A percentile compares a stretch with the other conserved stretches of the same genome.
Evolutionary conservation across 306 rosid genomes (phyloP).

Genomic region (Gynostemma pentaphyllum): DNA sequence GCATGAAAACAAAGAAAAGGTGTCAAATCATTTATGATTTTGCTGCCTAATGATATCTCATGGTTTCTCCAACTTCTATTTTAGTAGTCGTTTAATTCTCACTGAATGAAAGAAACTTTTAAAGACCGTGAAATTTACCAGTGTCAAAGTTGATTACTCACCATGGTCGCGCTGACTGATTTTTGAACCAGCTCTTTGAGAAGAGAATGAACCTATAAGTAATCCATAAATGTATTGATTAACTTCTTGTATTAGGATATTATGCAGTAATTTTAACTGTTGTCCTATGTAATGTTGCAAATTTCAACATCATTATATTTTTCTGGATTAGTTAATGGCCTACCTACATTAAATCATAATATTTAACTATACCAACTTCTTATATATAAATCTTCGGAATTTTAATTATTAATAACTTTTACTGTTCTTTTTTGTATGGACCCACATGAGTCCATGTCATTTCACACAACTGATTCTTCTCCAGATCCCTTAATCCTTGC

Average conservation of each 20-base stretch:
- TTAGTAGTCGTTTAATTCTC: background rate
- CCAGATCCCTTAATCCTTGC: background rate
- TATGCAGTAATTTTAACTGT: background rate
- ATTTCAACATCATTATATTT: background rate
- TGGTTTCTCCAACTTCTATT: background rate
- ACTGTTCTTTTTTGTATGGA: background rate
- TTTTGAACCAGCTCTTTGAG: slow-evolving; percentile 32
- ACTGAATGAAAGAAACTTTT: background rate
- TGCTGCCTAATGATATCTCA: no score
- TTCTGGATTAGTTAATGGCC: background rate
- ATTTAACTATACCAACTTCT: background rate
- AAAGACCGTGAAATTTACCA: background rate
- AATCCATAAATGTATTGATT: background rate
- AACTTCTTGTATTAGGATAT: background rate
- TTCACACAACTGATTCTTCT: background rate
- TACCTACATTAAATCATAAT: background rate
- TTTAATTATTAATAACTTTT: background rate
- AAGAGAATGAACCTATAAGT: slow-evolving; percentile 25
- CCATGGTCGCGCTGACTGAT: slow-evolving; percentile 23
- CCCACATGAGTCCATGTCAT: background rate
- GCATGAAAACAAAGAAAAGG: slow-evolving; percentile 2
- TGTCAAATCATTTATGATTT: background rate
- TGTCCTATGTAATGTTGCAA: background rate
- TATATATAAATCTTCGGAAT: background rate
- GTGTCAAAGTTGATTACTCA: background rate